These are phyloP conservation scores for Elsinoe batatas DNA, from an alignment of 2,329 filamentous ascomycete species.

Conservation along the genomic window DNA sequence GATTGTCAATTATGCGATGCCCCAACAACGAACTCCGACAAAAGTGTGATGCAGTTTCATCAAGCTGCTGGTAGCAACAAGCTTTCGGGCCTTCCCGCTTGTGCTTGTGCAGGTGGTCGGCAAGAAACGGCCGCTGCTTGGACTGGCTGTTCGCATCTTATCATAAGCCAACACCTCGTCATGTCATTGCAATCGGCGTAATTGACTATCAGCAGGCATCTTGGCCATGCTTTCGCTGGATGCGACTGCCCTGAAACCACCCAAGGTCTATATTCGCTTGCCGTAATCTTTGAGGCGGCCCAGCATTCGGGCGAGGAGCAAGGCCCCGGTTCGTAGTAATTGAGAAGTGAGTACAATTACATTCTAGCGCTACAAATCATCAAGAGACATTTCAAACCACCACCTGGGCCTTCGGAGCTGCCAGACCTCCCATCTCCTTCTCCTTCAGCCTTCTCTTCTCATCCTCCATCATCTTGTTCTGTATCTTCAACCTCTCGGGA, in stretches of 20 bases:
- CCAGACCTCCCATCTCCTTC: neutral
- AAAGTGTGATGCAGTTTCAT: neutral
- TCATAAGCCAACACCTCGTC: too few relatives aligned
- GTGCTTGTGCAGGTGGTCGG: neutral
- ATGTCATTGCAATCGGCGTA: neutral
- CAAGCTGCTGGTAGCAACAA: neutral
- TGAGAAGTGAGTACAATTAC: neutral
- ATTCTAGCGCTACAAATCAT: neutral
- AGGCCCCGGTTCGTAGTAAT: too few relatives aligned
- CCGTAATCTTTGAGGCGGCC: too few relatives aligned
- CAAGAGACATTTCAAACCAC: neutral
- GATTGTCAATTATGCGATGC: neutral
- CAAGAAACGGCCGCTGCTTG: slow-evolving; percentile 1
- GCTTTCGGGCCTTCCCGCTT: neutral
- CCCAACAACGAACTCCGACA: neutral
- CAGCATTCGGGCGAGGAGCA: too few relatives aligned
- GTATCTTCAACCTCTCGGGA: slow-evolving; percentile 39
- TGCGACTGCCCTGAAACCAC: too few relatives aligned
- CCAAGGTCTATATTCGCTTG: too few relatives aligned
- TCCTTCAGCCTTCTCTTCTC: slow-evolving; percentile 36
- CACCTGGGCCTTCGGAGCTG: neutral
- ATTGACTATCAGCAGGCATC: too few relatives aligned
- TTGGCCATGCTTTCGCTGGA: too few relatives aligned
- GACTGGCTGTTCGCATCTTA: neutral
- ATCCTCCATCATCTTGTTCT: slow-evolving; percentile 41